Conservation (phyloP, 1,284 basidiomycete genomes). For the Moesziomyces antarcticus region DNA sequence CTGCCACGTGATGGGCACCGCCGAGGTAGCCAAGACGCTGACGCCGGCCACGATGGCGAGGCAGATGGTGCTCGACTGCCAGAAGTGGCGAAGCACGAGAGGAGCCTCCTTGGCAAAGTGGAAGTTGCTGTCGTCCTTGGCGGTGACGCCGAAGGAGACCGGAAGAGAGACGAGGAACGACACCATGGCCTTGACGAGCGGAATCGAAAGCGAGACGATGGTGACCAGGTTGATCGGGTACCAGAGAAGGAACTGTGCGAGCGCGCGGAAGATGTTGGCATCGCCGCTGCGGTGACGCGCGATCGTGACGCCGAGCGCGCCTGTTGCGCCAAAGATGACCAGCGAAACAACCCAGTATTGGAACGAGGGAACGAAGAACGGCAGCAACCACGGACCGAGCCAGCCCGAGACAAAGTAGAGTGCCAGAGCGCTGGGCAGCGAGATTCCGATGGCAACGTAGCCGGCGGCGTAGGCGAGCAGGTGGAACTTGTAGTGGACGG, state of each 20-base stretch:
- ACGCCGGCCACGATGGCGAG: conserved; percentile 73
- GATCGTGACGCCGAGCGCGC: conserved; percentile 78
- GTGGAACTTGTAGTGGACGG: conserved; percentile 79
- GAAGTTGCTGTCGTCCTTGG: conserved; percentile 73
- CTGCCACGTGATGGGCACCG: conserved; percentile 75
- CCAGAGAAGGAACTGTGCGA: conserved; percentile 79
- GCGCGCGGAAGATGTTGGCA: conserved; percentile 72
- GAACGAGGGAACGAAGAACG: conserved; percentile 72
- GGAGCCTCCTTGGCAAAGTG: conserved; percentile 81
- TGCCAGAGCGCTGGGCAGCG: conserved; percentile 75
- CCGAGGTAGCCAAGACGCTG: conserved; percentile 56
- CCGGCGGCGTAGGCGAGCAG: conserved; percentile 76
- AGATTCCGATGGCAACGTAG: conserved; percentile 82
- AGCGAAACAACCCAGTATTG: conserved; percentile 80
- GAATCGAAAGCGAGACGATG: conserved; percentile 78
- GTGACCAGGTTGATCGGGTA: conserved; percentile 74
- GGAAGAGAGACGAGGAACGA: conserved; percentile 84
- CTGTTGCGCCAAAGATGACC: conserved; percentile 78
- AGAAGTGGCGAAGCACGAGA: conserved; percentile 71
- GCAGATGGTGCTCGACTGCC: conserved; percentile 71
- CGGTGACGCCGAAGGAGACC: conserved; percentile 76
- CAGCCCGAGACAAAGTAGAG: conserved; percentile 81
- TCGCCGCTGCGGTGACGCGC: conserved; percentile 82
- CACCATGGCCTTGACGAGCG: conserved; percentile 85
- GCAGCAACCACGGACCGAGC: conserved; percentile 76